These are phyloP conservation scores for Ogataea ganodermae DNA, from an alignment of 805 yeast species.

Conservation along the genomic window DNA sequence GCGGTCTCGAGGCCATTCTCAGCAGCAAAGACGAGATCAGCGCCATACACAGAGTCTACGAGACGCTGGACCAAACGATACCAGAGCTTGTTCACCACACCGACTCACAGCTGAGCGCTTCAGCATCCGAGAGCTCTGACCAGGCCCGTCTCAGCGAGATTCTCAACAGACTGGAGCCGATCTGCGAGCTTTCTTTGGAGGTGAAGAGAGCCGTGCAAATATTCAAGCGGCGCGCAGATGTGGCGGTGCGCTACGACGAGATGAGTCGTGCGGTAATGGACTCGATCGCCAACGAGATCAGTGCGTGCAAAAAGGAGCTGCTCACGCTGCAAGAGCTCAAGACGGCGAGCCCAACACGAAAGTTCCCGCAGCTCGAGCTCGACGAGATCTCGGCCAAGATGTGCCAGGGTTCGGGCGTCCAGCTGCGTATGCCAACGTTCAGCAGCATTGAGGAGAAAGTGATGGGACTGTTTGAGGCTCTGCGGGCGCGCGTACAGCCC, in stretches of 20 bases:
- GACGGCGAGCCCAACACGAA: constrained; percentile 43
- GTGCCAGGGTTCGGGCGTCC: constrained; percentile 10
- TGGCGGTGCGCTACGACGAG: constrained; percentile 47
- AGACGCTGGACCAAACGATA: constrained; percentile 38
- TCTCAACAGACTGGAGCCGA: constrained; percentile 25
- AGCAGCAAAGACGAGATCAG: constrained; percentile 35
- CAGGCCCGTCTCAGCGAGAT: constrained; percentile 2
- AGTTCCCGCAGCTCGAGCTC: constrained; percentile 20
- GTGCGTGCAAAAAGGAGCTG: constrained; percentile 37
- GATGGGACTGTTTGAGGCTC: constrained; percentile 42
- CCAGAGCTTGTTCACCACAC: constrained; percentile 35
- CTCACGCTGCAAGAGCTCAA: constrained; percentile 41
- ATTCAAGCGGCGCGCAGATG: constrained; percentile 39
- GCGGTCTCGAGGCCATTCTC: background rate
- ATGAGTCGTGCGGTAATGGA: constrained; percentile 43
- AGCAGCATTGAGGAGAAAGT: constrained; percentile 41
- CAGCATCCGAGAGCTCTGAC: background rate
- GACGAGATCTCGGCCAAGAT: constrained; percentile 14
- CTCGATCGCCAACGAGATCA: constrained; percentile 43
- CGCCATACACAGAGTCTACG: constrained; percentile 34
- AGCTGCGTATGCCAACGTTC: constrained; percentile 41
- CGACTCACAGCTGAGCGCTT: constrained; percentile 11
- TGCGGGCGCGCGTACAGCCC: constrained; percentile 49
- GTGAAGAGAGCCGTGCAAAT: constrained; percentile 32
- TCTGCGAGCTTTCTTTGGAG: constrained; percentile 32